A percentile compares a stretch with the other conserved stretches of the same genome.
Conservation (phyloP, 1,139 yeast genomes). For the Starmera stellimalicola region DNA sequence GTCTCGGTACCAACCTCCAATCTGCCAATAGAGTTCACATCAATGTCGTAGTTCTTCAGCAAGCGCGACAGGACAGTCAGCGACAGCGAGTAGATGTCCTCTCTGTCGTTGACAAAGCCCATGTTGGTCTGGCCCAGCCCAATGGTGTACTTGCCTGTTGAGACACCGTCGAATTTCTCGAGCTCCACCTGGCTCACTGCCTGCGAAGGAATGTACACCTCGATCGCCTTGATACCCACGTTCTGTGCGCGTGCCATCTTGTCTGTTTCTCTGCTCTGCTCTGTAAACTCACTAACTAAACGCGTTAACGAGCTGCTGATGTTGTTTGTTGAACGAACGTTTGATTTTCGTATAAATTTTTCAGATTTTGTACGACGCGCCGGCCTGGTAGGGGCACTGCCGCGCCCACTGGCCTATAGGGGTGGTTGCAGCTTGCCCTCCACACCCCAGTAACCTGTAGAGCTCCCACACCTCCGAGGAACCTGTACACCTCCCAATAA, state of each 20-base stretch:
- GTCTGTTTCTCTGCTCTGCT: not conserved
- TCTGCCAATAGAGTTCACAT: conserved; percentile 78
- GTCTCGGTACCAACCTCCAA: conserved; percentile 99
- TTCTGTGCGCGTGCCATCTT: conserved; percentile 42
- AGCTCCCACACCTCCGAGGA: no score
- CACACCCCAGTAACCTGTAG: no score
- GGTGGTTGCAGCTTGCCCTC: no score
- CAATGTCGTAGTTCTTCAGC: conserved; percentile 73
- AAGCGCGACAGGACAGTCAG: conserved; percentile 75
- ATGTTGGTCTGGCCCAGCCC: conserved; percentile 98
- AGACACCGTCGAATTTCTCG: conserved; percentile 76
- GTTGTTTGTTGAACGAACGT: conserved; percentile 1
- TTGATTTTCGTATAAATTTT: not conserved
- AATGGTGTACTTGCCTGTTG: conserved; percentile 94
- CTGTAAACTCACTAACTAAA: not conserved
- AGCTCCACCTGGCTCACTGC: conserved; percentile 84
- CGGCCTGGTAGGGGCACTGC: no score
- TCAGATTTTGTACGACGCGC: not conserved
- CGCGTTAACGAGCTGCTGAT: not conserved
- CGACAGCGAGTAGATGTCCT: conserved; percentile 89
- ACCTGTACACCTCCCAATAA: no score
- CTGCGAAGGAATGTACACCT: conserved; percentile 78
- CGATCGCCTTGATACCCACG: conserved; percentile 94
- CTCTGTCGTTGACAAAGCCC: conserved; percentile 96
- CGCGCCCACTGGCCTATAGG: no score